Conservation (phyloP, 176 grass and related monocot genomes). For the Avena atlantica region DNA sequence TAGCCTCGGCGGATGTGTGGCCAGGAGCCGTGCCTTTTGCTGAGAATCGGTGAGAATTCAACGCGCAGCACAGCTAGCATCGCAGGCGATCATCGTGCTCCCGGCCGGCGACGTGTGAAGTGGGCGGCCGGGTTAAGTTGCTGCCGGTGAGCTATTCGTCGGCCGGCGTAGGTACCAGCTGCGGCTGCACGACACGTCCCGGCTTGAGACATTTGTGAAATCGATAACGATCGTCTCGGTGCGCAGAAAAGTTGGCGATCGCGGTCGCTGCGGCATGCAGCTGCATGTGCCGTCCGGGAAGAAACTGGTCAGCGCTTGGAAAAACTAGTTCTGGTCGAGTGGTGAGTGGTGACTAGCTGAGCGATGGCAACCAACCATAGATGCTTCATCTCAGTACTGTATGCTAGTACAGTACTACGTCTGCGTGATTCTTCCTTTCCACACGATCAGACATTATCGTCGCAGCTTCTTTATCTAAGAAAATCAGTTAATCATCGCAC, state of each 20-base stretch:
- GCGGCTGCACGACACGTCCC: constrained; percentile 36
- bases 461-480: neutral
- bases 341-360: neutral
- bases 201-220: neutral
- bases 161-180: neutral
- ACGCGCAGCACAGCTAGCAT: neutral
- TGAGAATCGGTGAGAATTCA: constrained; percentile 22
- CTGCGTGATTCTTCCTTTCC: neutral
- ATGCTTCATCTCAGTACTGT: neutral
- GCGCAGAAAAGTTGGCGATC: constrained; percentile 13
- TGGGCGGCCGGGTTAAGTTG: constrained; percentile 27
- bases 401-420: neutral
- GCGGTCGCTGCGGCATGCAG: neutral
- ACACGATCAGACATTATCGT: neutral
- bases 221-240: neutral
- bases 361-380: neutral
- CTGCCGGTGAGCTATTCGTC: neutral
- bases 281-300: neutral
- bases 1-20: constrained; percentile 8
- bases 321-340: neutral
- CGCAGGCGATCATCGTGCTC: neutral
- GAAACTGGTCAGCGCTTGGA: neutral
- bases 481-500: no score
- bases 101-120: constrained; percentile 20
- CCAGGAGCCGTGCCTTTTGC: constrained; percentile 30